Evolutionary conservation across 805 yeast species (phyloP).

Genomic region (Metschnikowia reukaufii): DNA sequence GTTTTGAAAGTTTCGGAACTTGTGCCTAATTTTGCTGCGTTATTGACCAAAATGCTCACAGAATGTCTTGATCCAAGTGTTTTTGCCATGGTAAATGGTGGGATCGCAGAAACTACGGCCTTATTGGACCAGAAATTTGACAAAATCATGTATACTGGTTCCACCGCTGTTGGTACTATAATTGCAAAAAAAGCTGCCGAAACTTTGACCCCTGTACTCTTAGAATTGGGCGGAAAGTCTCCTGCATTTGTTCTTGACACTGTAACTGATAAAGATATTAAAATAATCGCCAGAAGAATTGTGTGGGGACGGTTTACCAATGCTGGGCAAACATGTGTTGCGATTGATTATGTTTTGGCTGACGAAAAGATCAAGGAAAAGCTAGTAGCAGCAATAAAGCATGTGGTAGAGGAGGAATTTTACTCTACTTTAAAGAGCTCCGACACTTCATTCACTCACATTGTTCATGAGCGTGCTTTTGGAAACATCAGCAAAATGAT

Average conservation of each 20-base stretch:
- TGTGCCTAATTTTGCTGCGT: conserved; percentile 58
- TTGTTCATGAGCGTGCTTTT: conserved; percentile 57
- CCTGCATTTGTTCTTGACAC: conserved; percentile 70
- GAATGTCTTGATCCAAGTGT: conserved; percentile 56
- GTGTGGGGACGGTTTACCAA: conserved; percentile 78
- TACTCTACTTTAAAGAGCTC: conserved; percentile 40
- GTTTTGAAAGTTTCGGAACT: conserved; percentile 75
- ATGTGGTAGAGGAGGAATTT: conserved; percentile 42
- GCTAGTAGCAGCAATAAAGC: conserved; percentile 44
- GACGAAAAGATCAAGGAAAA: conserved; percentile 56
- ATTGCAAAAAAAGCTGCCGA: conserved; percentile 83
- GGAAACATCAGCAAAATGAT: conserved; percentile 47
- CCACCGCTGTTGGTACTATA: conserved; percentile 69
- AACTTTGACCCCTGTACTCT: conserved; percentile 71
- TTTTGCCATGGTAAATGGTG: conserved; percentile 71
- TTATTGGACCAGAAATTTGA: conserved; percentile 69
- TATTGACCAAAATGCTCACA: conserved; percentile 56
- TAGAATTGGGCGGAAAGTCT: conserved; percentile 92
- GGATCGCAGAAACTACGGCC: conserved; percentile 48
- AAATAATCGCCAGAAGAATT: conserved; percentile 55
- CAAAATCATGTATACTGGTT: conserved; percentile 86
- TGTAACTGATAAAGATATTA: conserved; percentile 44
- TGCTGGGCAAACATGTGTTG: conserved; percentile 89
- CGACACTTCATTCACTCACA: conserved; percentile 49
- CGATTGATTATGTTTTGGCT: conserved; percentile 80